Conservation (phyloP, 345 rosid genomes). For the Gossypium mustelinum region DNA sequence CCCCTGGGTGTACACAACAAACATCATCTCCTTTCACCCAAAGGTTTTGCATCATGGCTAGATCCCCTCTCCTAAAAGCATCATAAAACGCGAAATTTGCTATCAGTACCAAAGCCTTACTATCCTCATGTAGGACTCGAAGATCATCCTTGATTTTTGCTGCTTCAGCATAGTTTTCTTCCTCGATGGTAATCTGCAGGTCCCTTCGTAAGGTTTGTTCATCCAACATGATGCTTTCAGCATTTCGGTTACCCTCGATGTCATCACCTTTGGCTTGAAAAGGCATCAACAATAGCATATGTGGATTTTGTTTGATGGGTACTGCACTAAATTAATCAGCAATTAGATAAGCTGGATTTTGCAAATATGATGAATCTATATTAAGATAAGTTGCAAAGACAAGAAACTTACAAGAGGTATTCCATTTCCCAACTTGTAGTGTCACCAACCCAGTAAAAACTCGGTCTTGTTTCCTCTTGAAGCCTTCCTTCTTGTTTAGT, state of each 20-base stretch:
- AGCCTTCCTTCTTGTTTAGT: too few species aligned
- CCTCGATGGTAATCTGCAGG: constrained; percentile 58
- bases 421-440: too few species aligned
- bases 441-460: too few species aligned
- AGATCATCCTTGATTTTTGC: constrained; percentile 77
- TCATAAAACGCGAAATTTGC: constrained; percentile 73
- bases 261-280: constrained; percentile 58
- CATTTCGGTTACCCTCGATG: constrained; percentile 38
- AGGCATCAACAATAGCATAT: constrained; percentile 22
- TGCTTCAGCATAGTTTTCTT: constrained; percentile 76
- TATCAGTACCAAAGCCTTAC: constrained; percentile 52
- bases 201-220: constrained; percentile 60
- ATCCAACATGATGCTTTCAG: constrained; percentile 46
- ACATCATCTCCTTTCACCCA: constrained; percentile 62
- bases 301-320: constrained; percentile 24
- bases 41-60: constrained; percentile 61
- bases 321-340: constrained; percentile 26
- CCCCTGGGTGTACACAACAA: constrained; percentile 91
- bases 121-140: constrained; percentile 56
- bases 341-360: constrained; percentile 9
- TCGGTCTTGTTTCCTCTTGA: too few species aligned
- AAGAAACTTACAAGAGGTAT: too few species aligned
- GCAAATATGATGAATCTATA: too few species aligned
- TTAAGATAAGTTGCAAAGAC: too few species aligned
- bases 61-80: constrained; percentile 68